A percentile compares a stretch with the other conserved stretches of the same genome.
Conservation (phyloP, 495 filamentous ascomycete genomes). For the Geoglossum glabrum region DNA sequence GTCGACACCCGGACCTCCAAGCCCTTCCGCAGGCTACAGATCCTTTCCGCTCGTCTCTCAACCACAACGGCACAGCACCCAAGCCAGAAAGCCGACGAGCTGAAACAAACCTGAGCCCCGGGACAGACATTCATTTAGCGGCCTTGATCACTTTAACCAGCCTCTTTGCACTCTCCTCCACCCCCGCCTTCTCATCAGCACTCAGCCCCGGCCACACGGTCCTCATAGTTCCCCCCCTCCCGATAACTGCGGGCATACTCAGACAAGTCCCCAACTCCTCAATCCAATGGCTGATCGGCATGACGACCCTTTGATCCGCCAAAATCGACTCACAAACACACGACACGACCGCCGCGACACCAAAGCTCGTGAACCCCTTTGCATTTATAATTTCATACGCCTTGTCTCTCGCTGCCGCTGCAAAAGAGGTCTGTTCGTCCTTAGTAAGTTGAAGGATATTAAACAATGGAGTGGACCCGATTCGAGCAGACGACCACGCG, state of each 20-base stretch:
- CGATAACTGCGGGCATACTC: slow-evolving; percentile 19
- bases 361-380: slow-evolving; percentile 24
- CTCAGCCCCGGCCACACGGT: slow-evolving; percentile 14
- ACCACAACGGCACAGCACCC: no score
- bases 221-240: slow-evolving; percentile 16
- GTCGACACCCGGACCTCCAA: no score
- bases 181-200: slow-evolving; percentile 11
- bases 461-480: slow-evolving; percentile 15
- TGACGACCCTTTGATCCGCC: slow-evolving; percentile 12
- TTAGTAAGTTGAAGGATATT: slow-evolving; percentile 9
- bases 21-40: no score
- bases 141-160: no score
- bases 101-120: no score
- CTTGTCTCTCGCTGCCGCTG: slow-evolving; percentile 14
- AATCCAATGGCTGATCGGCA: slow-evolving; percentile 20
- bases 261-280: slow-evolving; percentile 18
- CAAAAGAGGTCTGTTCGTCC: slow-evolving; percentile 11
- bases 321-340: slow-evolving; percentile 21
- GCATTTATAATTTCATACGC: slow-evolving; percentile 17
- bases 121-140: no score
- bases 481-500: slow-evolving; percentile 21
- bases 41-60: no score
- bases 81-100: no score
- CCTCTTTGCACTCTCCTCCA: slow-evolving; percentile 13
- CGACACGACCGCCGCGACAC: slow-evolving; percentile 19